These are phyloP conservation scores for Ceratocystis papillata DNA, from an alignment of 2,329 filamentous ascomycete genomes.

Conservation along the genomic window DNA sequence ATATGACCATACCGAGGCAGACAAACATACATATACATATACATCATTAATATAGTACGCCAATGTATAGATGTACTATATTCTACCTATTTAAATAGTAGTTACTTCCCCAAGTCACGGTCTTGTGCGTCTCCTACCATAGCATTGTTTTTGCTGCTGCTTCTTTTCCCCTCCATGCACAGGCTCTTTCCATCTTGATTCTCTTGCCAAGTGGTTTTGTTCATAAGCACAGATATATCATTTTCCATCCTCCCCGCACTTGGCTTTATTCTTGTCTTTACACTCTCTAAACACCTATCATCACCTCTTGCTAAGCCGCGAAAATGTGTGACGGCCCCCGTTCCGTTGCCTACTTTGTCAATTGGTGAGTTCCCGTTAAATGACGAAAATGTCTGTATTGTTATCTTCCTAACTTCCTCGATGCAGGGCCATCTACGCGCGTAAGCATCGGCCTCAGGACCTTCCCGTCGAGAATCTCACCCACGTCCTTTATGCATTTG, in stretches of 20 bases:
- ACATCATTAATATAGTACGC: background rate
- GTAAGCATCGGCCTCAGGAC: constrained; percentile 76
- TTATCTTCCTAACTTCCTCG: constrained; percentile 23
- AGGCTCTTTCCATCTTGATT: background rate
- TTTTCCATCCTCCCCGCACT: background rate
- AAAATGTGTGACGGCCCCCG: constrained; percentile 41
- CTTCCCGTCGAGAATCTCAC: constrained; percentile 72
- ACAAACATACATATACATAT: background rate
- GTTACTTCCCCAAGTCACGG: background rate
- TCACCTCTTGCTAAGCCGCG: background rate
- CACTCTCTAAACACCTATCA: background rate
- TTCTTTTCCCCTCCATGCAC: background rate
- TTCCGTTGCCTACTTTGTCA: constrained; percentile 62
- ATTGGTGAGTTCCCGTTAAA: constrained; percentile 40
- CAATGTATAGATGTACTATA: background rate
- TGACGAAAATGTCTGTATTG: background rate
- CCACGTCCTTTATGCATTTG: constrained; percentile 83
- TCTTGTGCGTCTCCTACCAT: background rate
- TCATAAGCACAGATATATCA: background rate
- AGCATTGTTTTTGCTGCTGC: background rate
- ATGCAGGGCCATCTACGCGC: constrained; percentile 66
- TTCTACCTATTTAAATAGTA: constrained; percentile 1
- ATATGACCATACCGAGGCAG: background rate
- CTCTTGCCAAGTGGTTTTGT: background rate
- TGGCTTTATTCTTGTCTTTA: background rate